phyloP scores from a whole-genome alignment of 345 rosid species.

The Pistacia atlantica region DNA sequence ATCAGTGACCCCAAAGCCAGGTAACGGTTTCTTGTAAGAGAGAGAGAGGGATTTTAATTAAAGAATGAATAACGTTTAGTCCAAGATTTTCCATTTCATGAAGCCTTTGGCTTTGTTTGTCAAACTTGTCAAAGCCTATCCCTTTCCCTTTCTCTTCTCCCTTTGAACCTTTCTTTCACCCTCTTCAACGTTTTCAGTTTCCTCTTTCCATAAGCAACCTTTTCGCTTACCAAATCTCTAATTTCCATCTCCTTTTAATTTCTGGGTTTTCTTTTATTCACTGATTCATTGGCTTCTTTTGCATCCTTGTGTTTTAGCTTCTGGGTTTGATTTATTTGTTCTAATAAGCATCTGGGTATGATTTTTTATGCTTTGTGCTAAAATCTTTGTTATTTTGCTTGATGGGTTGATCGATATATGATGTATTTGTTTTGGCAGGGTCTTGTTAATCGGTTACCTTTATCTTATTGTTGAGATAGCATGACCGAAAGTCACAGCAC shows the following conservation, averaged over 20 bases:
- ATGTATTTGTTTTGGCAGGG: neutral
- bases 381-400: too few relatives aligned
- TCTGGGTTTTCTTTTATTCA: conserved; percentile 7
- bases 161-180: neutral
- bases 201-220: neutral
- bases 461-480: conserved; percentile 20
- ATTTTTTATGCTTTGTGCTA: neutral
- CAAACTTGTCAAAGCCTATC: neutral
- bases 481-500: conserved; percentile 55
- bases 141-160: neutral
- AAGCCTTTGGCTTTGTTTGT: neutral
- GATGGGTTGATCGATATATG: neutral
- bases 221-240: neutral
- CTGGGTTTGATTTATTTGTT: neutral
- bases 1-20: too few relatives aligned
- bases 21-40: conserved; percentile 3
- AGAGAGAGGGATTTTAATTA: neutral
- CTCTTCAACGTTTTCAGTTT: neutral
- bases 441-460: neutral
- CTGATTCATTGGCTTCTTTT: neutral
- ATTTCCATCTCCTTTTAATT: neutral
- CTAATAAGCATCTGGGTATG: neutral
- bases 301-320: neutral
- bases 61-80: conserved; percentile 10
- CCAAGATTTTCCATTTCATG: neutral